Evolutionary conservation across 2,329 filamentous ascomycete genomes (phyloP).

Genomic region (Teratosphaeriaceae sp.): DNA sequence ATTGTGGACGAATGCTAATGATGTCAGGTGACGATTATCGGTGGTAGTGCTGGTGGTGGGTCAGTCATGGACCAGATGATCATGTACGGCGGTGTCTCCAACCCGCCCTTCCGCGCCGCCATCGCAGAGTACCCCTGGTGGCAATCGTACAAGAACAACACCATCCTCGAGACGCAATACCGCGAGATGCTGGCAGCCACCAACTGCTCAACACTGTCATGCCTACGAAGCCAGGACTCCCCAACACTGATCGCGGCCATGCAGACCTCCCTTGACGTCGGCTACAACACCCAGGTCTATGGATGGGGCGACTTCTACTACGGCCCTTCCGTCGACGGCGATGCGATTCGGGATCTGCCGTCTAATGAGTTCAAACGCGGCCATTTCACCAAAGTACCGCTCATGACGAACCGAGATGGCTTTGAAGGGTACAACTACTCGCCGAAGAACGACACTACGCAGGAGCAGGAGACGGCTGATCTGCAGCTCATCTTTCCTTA

Average conservation of each 20-base stretch:
- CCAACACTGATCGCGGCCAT: conserved; percentile 13
- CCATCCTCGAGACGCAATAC: conserved; percentile 26
- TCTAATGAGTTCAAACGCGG: conserved; percentile 26
- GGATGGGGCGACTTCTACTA: conserved; percentile 35
- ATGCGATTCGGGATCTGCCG: conserved; percentile 26
- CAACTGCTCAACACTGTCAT: conserved; percentile 23
- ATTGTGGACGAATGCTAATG: too few species aligned
- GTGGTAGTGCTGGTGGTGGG: too few species aligned
- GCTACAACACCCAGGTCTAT: conserved; percentile 16
- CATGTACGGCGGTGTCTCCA: conserved; percentile 30
- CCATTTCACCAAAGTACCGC: conserved; percentile 28
- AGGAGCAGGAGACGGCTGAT: conserved; percentile 23
- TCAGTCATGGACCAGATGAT: conserved; percentile 28
- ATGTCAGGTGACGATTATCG: too few species aligned
- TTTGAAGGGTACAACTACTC: conserved; percentile 31
- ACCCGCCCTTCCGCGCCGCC: conserved; percentile 35
- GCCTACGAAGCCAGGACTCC: conserved; percentile 15
- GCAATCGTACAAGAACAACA: conserved; percentile 19
- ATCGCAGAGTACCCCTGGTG: conserved; percentile 22
- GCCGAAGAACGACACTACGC: conserved; percentile 23
- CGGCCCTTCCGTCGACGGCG: conserved; percentile 33
- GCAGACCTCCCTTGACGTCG: conserved; percentile 15
- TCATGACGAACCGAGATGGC: conserved; percentile 21
- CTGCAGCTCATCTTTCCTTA: conserved; percentile 27
- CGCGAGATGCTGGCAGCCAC: conserved; percentile 22